Evolutionary conservation across 2,329 filamentous ascomycete genomes (phyloP), one percentile per base, ranked within the genome.

Genomic region (Alternaria triticimaculans): DNA sequence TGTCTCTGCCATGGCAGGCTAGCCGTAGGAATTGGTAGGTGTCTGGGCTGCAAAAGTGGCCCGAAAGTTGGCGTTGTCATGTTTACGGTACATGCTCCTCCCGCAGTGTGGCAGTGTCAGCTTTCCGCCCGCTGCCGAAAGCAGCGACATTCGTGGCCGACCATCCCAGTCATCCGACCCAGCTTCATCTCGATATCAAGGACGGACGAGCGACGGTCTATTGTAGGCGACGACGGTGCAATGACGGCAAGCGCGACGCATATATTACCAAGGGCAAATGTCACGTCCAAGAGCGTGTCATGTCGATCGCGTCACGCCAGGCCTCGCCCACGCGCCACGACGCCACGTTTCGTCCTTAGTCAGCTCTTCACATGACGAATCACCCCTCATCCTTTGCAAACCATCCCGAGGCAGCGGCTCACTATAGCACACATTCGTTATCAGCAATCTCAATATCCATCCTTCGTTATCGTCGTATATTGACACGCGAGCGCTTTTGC

Each of bases 71-170:
- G 63, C 67, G 33, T 60, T 62, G 60, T 63, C 65, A 64, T 69
- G 56, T 59, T 46, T 48, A 59, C 59, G 64, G 67, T 63, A 64
- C 66, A 45, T 60, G 66, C 49, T 44, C 65, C 62, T 57, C 60
- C 63, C 66, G 66, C 60, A 48, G 60, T 74, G 72, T 72, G 72
- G 72, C 72, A 72, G 72, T 72, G 72, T 67, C 59, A 65, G 66
- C 62, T 64, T 63, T 68, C 72, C 72, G 72, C 69, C 60, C 55
- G 53, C 65, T 69, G 69, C 72, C 72, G 70, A 62, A 45, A 45
- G 60, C 65, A 60, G 53, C 60, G 55, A 58, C 58, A 57, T 43
- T 65, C 58, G 62, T 65, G 43, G 45, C 53, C 48, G 51, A 53
- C 60, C 58, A 21, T 57, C 51, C 50, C 45, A 61, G 44, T 58